Evolutionary conservation across 2,329 filamentous ascomycete genomes (phyloP).

Genomic region (Chaetomium strumarium): DNA sequence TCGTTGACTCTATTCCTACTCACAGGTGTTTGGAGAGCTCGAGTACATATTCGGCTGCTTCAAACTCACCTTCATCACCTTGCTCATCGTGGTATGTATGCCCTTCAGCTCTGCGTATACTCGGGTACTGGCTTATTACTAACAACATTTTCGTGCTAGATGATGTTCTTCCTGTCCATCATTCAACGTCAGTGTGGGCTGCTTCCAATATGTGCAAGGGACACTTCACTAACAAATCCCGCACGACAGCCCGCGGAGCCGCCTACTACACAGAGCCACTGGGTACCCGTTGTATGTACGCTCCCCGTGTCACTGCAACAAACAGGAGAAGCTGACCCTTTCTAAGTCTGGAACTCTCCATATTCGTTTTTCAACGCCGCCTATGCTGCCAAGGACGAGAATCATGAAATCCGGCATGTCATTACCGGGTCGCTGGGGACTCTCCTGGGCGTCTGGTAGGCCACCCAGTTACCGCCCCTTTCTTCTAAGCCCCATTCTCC

Average conservation of each 20-base stretch:
- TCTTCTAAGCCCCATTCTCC: not conserved
- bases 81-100: slow-evolving; percentile 29
- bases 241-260: slow-evolving; percentile 27
- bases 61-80: slow-evolving; percentile 33
- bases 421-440: slow-evolving; percentile 32
- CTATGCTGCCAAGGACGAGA: slow-evolving; percentile 30
- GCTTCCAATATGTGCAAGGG: not conserved
- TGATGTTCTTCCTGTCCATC: slow-evolving; percentile 35
- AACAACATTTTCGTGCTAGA: not conserved
- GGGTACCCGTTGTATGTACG: slow-evolving; percentile 32
- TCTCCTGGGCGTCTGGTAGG: slow-evolving; percentile 36
- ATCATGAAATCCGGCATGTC: slow-evolving; percentile 24
- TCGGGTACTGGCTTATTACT: not conserved
- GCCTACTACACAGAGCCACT: slow-evolving; percentile 34
- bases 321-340: not conserved
- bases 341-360: slow-evolving; percentile 24
- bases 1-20: not conserved
- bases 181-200: slow-evolving; percentile 30
- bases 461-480: not conserved
- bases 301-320: not conserved
- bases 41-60: slow-evolving; percentile 35
- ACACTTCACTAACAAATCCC: not conserved
- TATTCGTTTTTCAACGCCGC: slow-evolving; percentile 34
- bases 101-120: not conserved
- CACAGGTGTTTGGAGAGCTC: slow-evolving; percentile 30